Evolutionary conservation across 305 asterid species (phyloP), one percentile per base, ranked within the genome.

Genomic region (Euphrasia arctica): DNA sequence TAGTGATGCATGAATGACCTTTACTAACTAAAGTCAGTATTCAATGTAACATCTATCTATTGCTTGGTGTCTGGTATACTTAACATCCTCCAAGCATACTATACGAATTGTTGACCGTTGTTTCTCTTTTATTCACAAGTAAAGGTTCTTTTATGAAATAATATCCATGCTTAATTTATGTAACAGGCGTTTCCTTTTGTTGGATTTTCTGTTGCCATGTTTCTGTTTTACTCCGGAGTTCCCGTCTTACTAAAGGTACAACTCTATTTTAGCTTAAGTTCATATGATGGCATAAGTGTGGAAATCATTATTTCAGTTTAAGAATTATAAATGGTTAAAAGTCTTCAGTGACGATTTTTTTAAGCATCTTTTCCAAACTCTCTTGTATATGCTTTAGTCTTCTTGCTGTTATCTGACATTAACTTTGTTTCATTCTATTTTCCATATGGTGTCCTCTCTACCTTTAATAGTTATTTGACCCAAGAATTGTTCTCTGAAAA

Each of bases 151-250:
- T 27, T 66, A 32, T 45, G 42, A 28, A 74, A 32, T 70, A 47
- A 62, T 58, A 65, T 9, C 32, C 15, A 43, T 75, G 59, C 62
- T 67, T 22, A 50, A 75, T 66, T 58, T 77, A 34, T 64, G 62
- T 68, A 70, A 65, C 90, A 92, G 98, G 72, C 84, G 27, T 34
- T 92, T 83, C 98, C 98, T 41, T 92, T 92, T 63, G 65, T 83
- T 42, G 97, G 98, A 76, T 92, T 89, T 80, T 83, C 98, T 29
- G 49, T 82, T 68, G 96, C 98, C 66, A 87, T 92, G 98, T 92
- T 89, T 77, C 73, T 85, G 66, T 92, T 92, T 78, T 89, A 92
- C 86, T 87, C 96, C 0, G 80, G 88, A 32, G 97, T 92, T 60
- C 97, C 98, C 0, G 11, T 89, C 81, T 77, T 92, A 69, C 82